Evolutionary conservation across 2,329 filamentous ascomycete species (phyloP).

Genomic region (Beauveria sp.): DNA sequence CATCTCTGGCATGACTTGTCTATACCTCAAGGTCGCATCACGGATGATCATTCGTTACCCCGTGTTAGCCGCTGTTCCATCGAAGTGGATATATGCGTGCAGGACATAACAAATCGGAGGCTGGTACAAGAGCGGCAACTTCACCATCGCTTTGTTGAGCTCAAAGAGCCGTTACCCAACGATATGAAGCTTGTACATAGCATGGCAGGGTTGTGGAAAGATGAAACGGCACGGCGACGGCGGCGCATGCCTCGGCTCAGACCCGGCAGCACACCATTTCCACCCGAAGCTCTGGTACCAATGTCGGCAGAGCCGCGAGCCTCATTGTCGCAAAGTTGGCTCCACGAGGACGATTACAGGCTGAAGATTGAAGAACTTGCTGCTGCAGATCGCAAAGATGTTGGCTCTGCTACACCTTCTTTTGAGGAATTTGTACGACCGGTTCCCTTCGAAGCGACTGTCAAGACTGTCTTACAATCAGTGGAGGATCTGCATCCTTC

Average conservation of each 20-base stretch:
- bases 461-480: slow-evolving; percentile 76
- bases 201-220: slow-evolving; percentile 88
- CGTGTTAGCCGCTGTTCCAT: slow-evolving; percentile 81
- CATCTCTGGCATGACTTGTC: slow-evolving; percentile 78
- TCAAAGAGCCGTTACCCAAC: slow-evolving; percentile 50
- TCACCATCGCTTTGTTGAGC: slow-evolving; percentile 83
- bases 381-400: slow-evolving; percentile 49
- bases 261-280: slow-evolving; percentile 67
- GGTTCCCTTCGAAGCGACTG: slow-evolving; percentile 42
- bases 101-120: slow-evolving; percentile 77
- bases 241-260: slow-evolving; percentile 57
- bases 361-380: slow-evolving; percentile 58
- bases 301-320: slow-evolving; percentile 81
- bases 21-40: slow-evolving; percentile 43
- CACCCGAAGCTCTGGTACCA: slow-evolving; percentile 71
- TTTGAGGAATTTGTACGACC: slow-evolving; percentile 61
- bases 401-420: slow-evolving; percentile 32
- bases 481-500: slow-evolving; percentile 79
- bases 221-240: slow-evolving; percentile 76
- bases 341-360: slow-evolving; percentile 81
- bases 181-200: slow-evolving; percentile 84
- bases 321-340: slow-evolving; percentile 71
- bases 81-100: slow-evolving; percentile 82
- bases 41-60: slow-evolving; percentile 56
- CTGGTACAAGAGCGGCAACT: slow-evolving; percentile 69